A percentile compares a stretch with the other conserved stretches of the same genome.
phyloP scores from a whole-genome alignment of 768 basidiomycete genomes.

The Leucocoprinus birnbaumii region DNA sequence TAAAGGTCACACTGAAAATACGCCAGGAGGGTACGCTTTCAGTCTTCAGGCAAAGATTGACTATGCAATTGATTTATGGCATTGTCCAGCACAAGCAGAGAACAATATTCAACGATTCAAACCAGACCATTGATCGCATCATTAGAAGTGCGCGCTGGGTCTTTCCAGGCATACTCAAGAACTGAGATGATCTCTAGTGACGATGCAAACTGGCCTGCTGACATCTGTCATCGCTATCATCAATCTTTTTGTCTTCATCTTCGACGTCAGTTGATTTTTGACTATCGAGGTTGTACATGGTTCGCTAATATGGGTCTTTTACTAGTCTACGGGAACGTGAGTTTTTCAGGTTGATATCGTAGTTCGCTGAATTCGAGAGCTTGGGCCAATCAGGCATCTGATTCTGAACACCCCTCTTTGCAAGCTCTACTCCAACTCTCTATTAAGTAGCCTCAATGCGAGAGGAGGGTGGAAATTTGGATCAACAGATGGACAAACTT shows the following conservation, averaged over 20 bases:
- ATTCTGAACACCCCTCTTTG: slow-evolving; percentile 34
- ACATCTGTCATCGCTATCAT: slow-evolving; percentile 31
- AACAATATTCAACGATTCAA: slow-evolving; percentile 38
- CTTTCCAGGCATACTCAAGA: too few species aligned
- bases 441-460: slow-evolving; percentile 37
- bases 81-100: slow-evolving; percentile 22
- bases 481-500: too few species aligned
- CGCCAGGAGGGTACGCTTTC: too few species aligned
- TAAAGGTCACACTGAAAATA: neutral
- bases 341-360: neutral
- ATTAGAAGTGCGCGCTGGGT: slow-evolving; percentile 36
- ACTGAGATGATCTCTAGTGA: too few species aligned
- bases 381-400: slow-evolving; percentile 35
- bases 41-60: too few species aligned
- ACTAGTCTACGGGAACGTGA: slow-evolving; percentile 16
- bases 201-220: slow-evolving; percentile 34
- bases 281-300: too few species aligned
- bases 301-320: too few species aligned
- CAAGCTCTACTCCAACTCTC: slow-evolving; percentile 39
- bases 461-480: slow-evolving; percentile 1
- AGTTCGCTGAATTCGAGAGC: too few species aligned
- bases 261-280: slow-evolving; percentile 23
- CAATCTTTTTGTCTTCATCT: slow-evolving; percentile 29
- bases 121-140: slow-evolving; percentile 39
- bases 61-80: neutral